Conservation (phyloP, 108 stramenopile genomes). For the Cylindrotheca closterium region DNA sequence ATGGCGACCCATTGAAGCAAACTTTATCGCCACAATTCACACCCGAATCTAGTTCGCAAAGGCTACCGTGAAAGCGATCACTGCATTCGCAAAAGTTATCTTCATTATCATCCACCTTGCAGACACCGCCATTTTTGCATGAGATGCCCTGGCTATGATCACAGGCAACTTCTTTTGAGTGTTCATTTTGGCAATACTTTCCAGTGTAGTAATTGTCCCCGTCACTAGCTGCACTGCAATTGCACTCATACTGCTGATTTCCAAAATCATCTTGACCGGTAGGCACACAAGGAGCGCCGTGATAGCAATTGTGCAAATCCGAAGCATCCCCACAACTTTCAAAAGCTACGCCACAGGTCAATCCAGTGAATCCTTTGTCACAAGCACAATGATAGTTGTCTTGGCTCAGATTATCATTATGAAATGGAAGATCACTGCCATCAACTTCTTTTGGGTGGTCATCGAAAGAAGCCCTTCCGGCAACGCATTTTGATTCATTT, state of each 20-base stretch:
- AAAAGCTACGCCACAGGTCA: not conserved
- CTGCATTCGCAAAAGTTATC: constrained; percentile 12
- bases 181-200: constrained; percentile 23
- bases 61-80: constrained; percentile 2
- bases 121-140: constrained; percentile 14
- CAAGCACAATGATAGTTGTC: not conserved
- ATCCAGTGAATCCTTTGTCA: not conserved
- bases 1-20: constrained; percentile 22
- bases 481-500: not conserved
- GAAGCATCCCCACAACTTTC: not conserved
- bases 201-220: constrained; percentile 20
- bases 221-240: constrained; percentile 20
- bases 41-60: constrained; percentile 10
- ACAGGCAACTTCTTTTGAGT: not conserved
- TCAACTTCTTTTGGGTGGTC: too few relatives aligned
- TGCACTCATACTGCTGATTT: constrained; percentile 27
- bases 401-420: too few relatives aligned
- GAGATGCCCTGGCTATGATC: not conserved
- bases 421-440: too few relatives aligned
- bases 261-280: constrained; percentile 26
- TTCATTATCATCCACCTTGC: constrained; percentile 7
- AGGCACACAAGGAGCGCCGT: constrained; percentile 20
- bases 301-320: not conserved
- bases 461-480: not conserved
- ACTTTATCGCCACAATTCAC: constrained; percentile 9